Evolutionary conservation across 495 filamentous ascomycete species (phyloP), one percentile per base, ranked within the genome.

Genomic region (Penicillium chermesinum): DNA sequence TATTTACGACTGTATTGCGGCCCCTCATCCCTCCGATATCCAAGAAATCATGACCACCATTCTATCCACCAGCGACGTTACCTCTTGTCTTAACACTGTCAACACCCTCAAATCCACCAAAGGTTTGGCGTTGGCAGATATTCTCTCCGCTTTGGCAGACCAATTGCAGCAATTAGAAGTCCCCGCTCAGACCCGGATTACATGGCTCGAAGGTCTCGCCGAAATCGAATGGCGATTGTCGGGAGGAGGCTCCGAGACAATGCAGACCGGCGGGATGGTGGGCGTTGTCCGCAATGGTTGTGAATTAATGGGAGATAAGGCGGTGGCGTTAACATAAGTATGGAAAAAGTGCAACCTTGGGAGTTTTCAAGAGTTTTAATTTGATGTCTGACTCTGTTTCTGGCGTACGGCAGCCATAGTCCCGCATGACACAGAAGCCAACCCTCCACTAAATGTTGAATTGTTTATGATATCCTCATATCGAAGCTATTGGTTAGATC

Each of bases 1-100:
- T 5, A 96, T 99, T 61, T 97, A 95, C 73, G 88, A 94, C 67
- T 99, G 93, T 65, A 93, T 99, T 62, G 94, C 94, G 21, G 89
- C 93, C 0, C 93, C 93, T 7, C 91, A 93, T 59, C 94, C 93
- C 0, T 77, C 80, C 1, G 93, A 96, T 59, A 95, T 97, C 55
- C 73, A 80, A 55, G 76, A 85, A 52, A 98, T 98, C 51, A 74
- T 87, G 43, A 74, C 81, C 50, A 95, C 89, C 2, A 78, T 98
- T 20, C 79, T 97, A 4, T 81, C 74, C 14, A 95, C 84, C 2
- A 79, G 82, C 38, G 90, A 97, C 57, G 84, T 97, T 14, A 95
- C 85, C 0, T 85, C 85, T 2, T 95, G 90, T 55, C 74, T 98
- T 34, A 80, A 81, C 17, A 91, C 89, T 0, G 80, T 98, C 57